Conservation (phyloP, 2,329 filamentous ascomycete genomes). For the Penicillium sp. region DNA sequence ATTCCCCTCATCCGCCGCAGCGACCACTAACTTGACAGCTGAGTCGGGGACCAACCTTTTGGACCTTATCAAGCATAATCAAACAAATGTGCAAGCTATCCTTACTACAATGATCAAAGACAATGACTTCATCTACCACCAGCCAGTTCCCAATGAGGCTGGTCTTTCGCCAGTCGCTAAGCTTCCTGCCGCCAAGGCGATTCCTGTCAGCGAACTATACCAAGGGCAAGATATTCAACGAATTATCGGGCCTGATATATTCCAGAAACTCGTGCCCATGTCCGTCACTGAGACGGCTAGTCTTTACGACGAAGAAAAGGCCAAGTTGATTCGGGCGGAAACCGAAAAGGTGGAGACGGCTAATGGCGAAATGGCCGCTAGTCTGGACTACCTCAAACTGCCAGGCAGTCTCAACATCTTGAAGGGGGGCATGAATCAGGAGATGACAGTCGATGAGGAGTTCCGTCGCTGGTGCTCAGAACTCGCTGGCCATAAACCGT, state of each 20-base stretch:
- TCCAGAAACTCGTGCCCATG: constrained; percentile 93
- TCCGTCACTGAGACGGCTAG: constrained; percentile 95
- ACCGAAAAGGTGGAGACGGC: constrained; percentile 89
- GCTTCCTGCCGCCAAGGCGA: constrained; percentile 90
- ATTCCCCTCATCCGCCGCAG: constrained; percentile 74
- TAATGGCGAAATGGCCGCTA: constrained; percentile 93
- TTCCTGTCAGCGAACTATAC: constrained; percentile 93
- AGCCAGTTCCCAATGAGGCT: constrained; percentile 81
- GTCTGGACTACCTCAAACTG: constrained; percentile 86
- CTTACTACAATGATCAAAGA: constrained; percentile 75
- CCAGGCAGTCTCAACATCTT: constrained; percentile 85
- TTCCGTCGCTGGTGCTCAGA: constrained; percentile 94
- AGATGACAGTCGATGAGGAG: constrained; percentile 81
- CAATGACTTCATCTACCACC: constrained; percentile 98
- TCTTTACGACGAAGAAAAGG: constrained; percentile 97
- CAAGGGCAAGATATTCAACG: constrained; percentile 95
- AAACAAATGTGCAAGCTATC: constrained; percentile 75
- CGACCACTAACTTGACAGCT: constrained; percentile 75
- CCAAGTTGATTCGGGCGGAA: constrained; percentile 88
- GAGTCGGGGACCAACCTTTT: constrained; percentile 71
- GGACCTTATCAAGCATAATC: constrained; percentile 81
- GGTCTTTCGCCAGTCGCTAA: constrained; percentile 79
- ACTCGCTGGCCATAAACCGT: constrained; percentile 78
- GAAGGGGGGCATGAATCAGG: constrained; percentile 88
- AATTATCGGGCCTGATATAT: constrained; percentile 95